Evolutionary conservation across 345 rosid species (phyloP), one percentile per base, ranked within the genome.

Genomic region (Salix caprea): DNA sequence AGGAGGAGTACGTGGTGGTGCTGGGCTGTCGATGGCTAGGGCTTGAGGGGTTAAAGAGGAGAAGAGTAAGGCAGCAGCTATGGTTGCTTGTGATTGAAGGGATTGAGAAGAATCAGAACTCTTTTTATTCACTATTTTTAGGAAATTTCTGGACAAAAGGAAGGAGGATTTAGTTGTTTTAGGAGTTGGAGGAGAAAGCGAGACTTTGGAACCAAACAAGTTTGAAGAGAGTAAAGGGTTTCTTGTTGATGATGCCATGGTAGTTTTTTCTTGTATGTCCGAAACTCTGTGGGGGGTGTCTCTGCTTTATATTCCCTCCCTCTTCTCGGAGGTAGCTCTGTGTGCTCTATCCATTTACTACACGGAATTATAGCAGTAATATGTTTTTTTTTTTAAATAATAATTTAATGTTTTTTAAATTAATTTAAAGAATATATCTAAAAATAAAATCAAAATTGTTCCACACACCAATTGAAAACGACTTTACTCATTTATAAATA

Each of bases 51-150:
- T 58, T 15, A 80, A 44, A 1, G 95, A 89, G 34, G 90, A 83
- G 69, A 88, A 78, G 39, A 88, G 79, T 28, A 89, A 44, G 48
- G 95, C 88, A 67, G 92, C 88, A 65, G 93, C 89, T 34, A 87
- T 67, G 14, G 88, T 80, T 19, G 84, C 82, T 46, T 87, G 76
- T 3, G 92, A 82, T 54, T 79, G 56, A 19, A 80, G 67, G 32
- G 74, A 65, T 58, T 67, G 84, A 1, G 71, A 37, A 19, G 71
- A 16, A 16, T 56, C 52, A 16, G 83, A 78, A 65, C 76, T 79
- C 65, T 58, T 58, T 58, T 58, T 24, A n/a, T n/a, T 58, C 78
- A 42, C 7, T 62, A 56, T 77, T 86, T 76, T 26, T 24, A 68
- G 19, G 76, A 74, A 52, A 24, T 70, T 88, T 56, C 42, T 54